phyloP scores from a whole-genome alignment of 257 asterid genomes.

The Cinchona pubescens region DNA sequence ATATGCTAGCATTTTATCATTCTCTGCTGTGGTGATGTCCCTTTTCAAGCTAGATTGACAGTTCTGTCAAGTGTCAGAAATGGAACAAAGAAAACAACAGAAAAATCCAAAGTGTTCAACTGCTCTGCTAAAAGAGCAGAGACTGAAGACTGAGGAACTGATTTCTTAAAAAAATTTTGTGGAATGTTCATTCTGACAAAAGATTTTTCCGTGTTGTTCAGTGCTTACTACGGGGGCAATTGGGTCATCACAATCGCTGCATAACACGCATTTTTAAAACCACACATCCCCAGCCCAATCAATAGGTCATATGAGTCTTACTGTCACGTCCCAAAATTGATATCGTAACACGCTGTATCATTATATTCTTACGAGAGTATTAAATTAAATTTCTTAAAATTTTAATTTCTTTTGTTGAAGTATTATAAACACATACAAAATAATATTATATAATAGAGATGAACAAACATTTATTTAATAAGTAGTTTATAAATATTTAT shows the following conservation, averaged over 20 bases:
- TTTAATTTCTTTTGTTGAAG: too few relatives aligned
- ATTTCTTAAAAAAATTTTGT: neutral
- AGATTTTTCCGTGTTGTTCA: neutral
- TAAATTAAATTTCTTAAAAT: too few relatives aligned
- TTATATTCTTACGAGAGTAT: too few relatives aligned
- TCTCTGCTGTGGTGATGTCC: neutral
- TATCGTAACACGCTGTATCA: too few relatives aligned
- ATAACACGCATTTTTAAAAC: too few relatives aligned
- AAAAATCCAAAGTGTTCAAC: conserved; percentile 7
- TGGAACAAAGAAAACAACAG: conserved; percentile 1
- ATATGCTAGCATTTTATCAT: neutral
- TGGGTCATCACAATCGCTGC: conserved; percentile 2
- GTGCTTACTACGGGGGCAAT: neutral
- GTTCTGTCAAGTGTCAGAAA: conserved; percentile 6
- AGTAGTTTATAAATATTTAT: too few relatives aligned
- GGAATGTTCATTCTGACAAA: conserved; percentile 1
- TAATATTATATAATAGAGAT: too few relatives aligned
- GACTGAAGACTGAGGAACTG: neutral
- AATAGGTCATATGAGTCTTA: too few relatives aligned
- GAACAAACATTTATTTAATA: too few relatives aligned
- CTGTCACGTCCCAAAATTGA: too few relatives aligned
- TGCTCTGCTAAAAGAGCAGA: neutral
- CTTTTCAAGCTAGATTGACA: neutral
- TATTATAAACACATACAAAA: too few relatives aligned
- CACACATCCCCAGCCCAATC: too few relatives aligned